Evolutionary conservation across 169 alveolate genomes (phyloP), one percentile per base, ranked within the genome.

Genomic region (Blepharisma undulans): DNA sequence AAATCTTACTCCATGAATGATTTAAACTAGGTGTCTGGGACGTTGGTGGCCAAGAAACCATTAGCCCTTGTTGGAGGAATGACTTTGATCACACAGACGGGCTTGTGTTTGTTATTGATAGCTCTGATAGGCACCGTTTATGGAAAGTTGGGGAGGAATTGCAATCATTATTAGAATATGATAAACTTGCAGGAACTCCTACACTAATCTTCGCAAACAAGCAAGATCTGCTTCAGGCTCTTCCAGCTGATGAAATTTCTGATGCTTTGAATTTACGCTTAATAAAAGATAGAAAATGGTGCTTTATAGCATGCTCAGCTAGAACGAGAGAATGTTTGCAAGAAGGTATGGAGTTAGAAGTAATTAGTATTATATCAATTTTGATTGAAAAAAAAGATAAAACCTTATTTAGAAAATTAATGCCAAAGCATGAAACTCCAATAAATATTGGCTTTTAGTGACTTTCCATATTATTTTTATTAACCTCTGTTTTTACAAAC

Each of bases 291-390:
- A 93, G 98, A 91, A 87, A 94, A 66, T 96, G 98, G 98, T 94
- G 97, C 84, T 97, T 98, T 74, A 96, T 97, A 22, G 99, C 99
- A 10, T 96, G 99, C 93, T 96, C 98, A 88, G 99, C 99, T 72
- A 93, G 96, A 66, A 97, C 98, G 61, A 95, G 98, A 86, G 98
- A 97, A 92, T 98, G 98, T n/a, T 85, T 97, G 10, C 94, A 97
- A 90, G 98, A 97, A 81, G 98, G 98, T 21, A 94, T 97, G 95
- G 96, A 95, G 89, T 97, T 85, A 86, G 91, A 82, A 82, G 34
- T 82, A 82, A 82, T 32, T 48, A 48, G 14, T 48, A 12, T 48
- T 48, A 48, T 48, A 10, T 48, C 66, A n/a, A n/a, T n/a, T n/a
- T n/a, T n/a, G n/a, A n/a, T n/a, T n/a, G n/a, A n/a, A n/a, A n/a